phyloP scores from a whole-genome alignment of 2,329 filamentous ascomycete genomes.

The Incumbomyces delicatus region DNA sequence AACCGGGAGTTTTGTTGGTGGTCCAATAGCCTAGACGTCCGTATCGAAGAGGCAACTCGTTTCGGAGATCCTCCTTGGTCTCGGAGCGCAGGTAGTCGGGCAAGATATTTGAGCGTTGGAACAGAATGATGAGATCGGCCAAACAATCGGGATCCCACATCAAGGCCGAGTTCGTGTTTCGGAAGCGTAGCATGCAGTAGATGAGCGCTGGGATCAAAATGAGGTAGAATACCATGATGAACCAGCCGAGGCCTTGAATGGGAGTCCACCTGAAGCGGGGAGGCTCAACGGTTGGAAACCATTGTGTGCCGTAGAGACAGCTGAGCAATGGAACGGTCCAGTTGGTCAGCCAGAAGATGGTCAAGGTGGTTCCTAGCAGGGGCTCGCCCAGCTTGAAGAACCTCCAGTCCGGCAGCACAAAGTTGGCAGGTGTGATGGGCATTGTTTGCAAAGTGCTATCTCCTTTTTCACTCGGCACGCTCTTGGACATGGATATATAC shows the following conservation, averaged over 20 bases:
- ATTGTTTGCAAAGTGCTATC: slow-evolving; percentile 56
- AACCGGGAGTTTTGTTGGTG: slow-evolving; percentile 53
- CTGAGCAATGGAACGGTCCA: slow-evolving; percentile 76
- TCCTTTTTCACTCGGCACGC: slow-evolving; percentile 20
- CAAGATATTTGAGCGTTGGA: slow-evolving; percentile 71
- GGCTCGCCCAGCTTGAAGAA: slow-evolving; percentile 60
- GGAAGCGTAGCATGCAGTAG: slow-evolving; percentile 56
- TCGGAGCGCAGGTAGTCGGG: slow-evolving; percentile 63
- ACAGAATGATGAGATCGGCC: slow-evolving; percentile 67
- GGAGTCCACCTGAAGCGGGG: slow-evolving; percentile 69
- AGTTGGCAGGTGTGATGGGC: slow-evolving; percentile 50
- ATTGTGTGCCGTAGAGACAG: slow-evolving; percentile 60
- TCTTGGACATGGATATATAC: slow-evolving; percentile 59
- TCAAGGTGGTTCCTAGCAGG: slow-evolving; percentile 54
- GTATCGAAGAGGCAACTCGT: slow-evolving; percentile 45
- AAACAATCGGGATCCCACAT: slow-evolving; percentile 77
- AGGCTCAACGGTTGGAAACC: slow-evolving; percentile 48
- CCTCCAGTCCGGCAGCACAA: slow-evolving; percentile 58
- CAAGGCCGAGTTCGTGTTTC: slow-evolving; percentile 58
- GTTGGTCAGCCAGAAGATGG: slow-evolving; percentile 66
- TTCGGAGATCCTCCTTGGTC: slow-evolving; percentile 38
- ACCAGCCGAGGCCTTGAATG: slow-evolving; percentile 69
- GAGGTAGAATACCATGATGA: slow-evolving; percentile 62
- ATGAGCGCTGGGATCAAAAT: slow-evolving; percentile 51
- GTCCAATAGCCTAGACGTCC: slow-evolving; percentile 83